phyloP scores from a whole-genome alignment of 768 basidiomycete genomes.

The Russula griseocarnosa region DNA sequence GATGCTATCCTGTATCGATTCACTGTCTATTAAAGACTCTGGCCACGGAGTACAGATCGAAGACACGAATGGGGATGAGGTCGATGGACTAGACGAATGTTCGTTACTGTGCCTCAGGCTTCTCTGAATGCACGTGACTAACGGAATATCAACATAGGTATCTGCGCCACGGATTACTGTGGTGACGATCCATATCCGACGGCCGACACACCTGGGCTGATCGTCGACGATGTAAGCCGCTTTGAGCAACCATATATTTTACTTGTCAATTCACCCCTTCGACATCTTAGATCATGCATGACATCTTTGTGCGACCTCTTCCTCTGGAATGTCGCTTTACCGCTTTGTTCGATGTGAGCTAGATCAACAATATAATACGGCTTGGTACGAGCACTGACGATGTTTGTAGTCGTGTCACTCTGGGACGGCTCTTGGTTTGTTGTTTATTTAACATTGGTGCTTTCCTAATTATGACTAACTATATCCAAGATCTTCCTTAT shows the following conservation, averaged over 20 bases:
- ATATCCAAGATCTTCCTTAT: slow-evolving; percentile 6
- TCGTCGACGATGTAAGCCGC: slow-evolving; percentile 8
- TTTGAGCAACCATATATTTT: not conserved
- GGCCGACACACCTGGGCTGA: not conserved
- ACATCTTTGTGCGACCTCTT: slow-evolving; percentile 6
- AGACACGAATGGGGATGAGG: not conserved
- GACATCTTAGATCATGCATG: not conserved
- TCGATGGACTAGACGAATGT: slow-evolving; percentile 1
- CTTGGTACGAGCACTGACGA: not conserved
- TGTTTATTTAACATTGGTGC: not conserved
- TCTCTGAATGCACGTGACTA: not conserved
- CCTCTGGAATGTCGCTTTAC: slow-evolving; percentile 1
- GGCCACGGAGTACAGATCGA: slow-evolving; percentile 4
- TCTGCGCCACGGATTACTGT: not conserved
- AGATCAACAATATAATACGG: not conserved
- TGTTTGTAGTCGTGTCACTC: slow-evolving; percentile 6
- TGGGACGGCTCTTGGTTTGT: slow-evolving; percentile 7
- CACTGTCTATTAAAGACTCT: not conserved
- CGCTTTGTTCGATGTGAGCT: slow-evolving; percentile 10
- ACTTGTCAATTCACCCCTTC: not conserved
- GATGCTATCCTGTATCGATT: not conserved
- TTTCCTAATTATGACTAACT: not conserved
- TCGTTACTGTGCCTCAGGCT: not conserved
- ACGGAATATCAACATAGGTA: not conserved
- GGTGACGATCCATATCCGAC: not conserved